These are phyloP conservation scores for Endothia cerciana DNA, from an alignment of 2,329 filamentous ascomycete species.

Conservation along the genomic window DNA sequence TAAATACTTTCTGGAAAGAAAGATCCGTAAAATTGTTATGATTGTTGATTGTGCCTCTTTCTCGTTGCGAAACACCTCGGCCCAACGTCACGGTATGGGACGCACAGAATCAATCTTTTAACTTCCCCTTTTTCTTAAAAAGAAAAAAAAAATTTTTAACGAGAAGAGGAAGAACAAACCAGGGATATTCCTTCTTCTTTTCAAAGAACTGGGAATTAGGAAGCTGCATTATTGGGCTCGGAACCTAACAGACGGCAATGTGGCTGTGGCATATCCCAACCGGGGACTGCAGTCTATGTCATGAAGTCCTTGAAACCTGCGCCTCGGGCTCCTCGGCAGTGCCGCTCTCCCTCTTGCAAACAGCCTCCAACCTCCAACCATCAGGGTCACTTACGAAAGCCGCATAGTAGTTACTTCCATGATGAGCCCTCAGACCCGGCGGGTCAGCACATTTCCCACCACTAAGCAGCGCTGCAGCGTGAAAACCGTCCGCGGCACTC, in stretches of 20 bases:
- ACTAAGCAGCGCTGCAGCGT: conserved; percentile 34
- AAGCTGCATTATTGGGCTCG: conserved; percentile 23
- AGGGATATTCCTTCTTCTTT: too few species aligned
- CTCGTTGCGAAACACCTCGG: too few species aligned
- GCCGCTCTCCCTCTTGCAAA: conserved; percentile 18
- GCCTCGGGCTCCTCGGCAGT: conserved; percentile 8
- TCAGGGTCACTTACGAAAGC: conserved; percentile 41
- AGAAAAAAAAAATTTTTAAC: too few species aligned
- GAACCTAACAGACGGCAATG: conserved; percentile 15
- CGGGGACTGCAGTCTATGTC: conserved; percentile 7
- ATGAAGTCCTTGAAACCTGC: too few species aligned
- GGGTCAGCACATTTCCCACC: conserved; percentile 38
- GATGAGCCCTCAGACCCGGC: conserved; percentile 35
- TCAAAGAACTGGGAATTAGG: too few species aligned
- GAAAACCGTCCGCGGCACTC: conserved; percentile 37
- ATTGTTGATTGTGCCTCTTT: too few species aligned
- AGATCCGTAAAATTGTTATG: too few species aligned
- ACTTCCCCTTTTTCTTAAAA: too few species aligned
- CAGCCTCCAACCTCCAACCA: conserved; percentile 30
- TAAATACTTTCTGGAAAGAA: too few species aligned
- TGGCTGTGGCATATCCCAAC: conserved; percentile 22
- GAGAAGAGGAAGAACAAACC: too few species aligned
- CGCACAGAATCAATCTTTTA: too few species aligned
- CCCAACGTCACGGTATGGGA: too few species aligned
- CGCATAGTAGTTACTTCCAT: conserved; percentile 35